Evolutionary conservation across 169 alveolate genomes (phyloP), one percentile per base, ranked within the genome.

Genomic region (Plasmodium fragile): DNA sequence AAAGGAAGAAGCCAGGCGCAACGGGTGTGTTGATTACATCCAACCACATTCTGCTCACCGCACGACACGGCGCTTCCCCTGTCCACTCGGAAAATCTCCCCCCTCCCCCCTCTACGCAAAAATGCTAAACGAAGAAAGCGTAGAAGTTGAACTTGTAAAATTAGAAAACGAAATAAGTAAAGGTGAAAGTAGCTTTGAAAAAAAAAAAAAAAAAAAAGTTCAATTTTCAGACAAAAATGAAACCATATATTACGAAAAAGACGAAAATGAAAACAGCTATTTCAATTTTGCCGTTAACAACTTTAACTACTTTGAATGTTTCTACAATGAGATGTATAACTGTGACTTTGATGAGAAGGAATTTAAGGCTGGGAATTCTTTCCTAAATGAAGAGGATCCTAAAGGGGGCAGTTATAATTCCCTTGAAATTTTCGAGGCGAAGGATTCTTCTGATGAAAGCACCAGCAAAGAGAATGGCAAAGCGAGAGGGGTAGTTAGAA

Each of bases 221-320:
- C 94, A 89, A 55, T 89, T 89, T 89, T 89, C 94, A 59, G 91
- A 89, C 43, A 77, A 89, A 16, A 89, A 89, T 65, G 94, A 89
- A 89, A 89, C 94, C 4, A 78, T 89, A 79, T 89, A 89, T 89
- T 89, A 89, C 65, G 94, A 89, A 49, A 89, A 89, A 22, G 94
- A 89, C 82, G 94, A 89, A 89, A 89, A 43, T 79, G 94, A 89
- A 89, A 77, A 89, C 36, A 89, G 72, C 49, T 89, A 89, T 79
- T 89, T 89, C 81, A 80, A 80, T 65, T 59, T 89, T 77, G n/a
- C 94, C 11, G 13, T 89, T 39, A 89, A 89, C 34, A 89, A 89
- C 18, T 89, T 79, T 89, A 89, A 89, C 72, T 89, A 89, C 69
- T 77, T 89, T 79, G 94, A 89, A 79, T 89, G 91, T 5, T 89